Evolutionary conservation across 1,139 yeast species (phyloP).

Genomic region (Pichia sp.): DNA sequence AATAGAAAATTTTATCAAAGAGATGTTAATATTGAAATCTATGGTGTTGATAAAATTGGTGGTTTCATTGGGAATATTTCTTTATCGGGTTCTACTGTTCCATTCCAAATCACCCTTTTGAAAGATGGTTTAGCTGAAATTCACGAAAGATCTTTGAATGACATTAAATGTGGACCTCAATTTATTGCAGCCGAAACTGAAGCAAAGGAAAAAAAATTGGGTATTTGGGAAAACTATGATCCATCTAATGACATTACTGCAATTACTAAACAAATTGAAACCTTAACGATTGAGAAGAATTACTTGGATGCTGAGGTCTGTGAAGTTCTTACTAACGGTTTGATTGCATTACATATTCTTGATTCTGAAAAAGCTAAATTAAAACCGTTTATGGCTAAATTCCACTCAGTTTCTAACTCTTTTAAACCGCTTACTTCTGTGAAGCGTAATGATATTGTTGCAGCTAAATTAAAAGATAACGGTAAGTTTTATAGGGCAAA

Average conservation of each 20-base stretch:
- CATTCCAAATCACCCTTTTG: conserved; percentile 58
- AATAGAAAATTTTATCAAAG: conserved; percentile 59
- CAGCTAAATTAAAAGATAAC: conserved; percentile 50
- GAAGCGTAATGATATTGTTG: conserved; percentile 53
- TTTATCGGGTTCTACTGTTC: conserved; percentile 45
- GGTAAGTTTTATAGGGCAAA: conserved; percentile 58
- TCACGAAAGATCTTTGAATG: conserved; percentile 60
- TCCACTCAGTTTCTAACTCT: conserved; percentile 35
- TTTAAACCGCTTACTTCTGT: conserved; percentile 24
- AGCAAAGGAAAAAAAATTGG: conserved; percentile 52
- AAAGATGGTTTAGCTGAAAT: conserved; percentile 59
- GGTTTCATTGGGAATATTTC: conserved; percentile 72
- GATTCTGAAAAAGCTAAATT: conserved; percentile 37
- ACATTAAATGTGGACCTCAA: conserved; percentile 49
- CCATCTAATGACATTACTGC: conserved; percentile 27
- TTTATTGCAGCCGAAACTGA: conserved; percentile 56
- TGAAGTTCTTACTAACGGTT: conserved; percentile 47
- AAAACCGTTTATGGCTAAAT: conserved; percentile 40
- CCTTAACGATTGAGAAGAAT: conserved; percentile 30
- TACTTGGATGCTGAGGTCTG: conserved; percentile 62
- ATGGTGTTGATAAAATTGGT: conserved; percentile 71
- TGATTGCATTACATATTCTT: conserved; percentile 46
- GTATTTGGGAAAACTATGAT: conserved; percentile 62
- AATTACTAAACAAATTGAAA: conserved; percentile 27
- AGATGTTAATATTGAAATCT: conserved; percentile 63